phyloP scores from a whole-genome alignment of 177 flowering plant genomes.

The Telopea speciosissima region DNA sequence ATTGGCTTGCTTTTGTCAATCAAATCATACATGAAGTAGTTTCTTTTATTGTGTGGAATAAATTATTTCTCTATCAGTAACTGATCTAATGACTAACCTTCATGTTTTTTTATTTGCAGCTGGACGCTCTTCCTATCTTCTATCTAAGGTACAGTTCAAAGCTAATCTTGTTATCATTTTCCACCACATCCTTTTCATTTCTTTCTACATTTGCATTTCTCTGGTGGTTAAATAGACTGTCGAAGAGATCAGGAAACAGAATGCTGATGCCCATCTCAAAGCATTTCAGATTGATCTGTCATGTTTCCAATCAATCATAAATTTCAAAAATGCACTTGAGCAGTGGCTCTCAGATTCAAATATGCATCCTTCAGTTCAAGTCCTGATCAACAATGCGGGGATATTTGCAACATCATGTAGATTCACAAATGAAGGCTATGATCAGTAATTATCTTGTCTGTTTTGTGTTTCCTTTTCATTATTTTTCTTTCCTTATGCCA shows the following conservation, averaged over 20 bases:
- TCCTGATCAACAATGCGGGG: slow-evolving; percentile 92
- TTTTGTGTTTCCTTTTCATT: background rate
- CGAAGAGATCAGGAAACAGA: slow-evolving; percentile 36
- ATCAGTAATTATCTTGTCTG: slow-evolving; percentile 44
- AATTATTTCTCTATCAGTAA: background rate
- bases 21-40: background rate
- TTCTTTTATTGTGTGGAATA: background rate
- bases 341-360: slow-evolving; percentile 66
- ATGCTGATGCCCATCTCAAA: slow-evolving; percentile 55
- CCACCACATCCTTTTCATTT: background rate
- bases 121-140: slow-evolving; percentile 52
- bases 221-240: slow-evolving; percentile 40
- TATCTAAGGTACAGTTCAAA: slow-evolving; percentile 45
- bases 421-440: slow-evolving; percentile 62
- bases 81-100: slow-evolving; percentile 7
- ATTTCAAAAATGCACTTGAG: slow-evolving; percentile 55
- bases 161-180: background rate
- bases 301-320: slow-evolving; percentile 57
- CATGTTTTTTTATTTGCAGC: slow-evolving; percentile 47
- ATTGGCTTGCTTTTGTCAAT: background rate
- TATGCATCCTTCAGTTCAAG: slow-evolving; percentile 72
- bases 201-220: background rate
- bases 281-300: slow-evolving; percentile 67
- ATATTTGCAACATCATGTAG: slow-evolving; percentile 76
- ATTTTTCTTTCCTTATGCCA: background rate